Conservation (phyloP, 2,329 filamentous ascomycete species). For the Parastagonospora nodorum region DNA sequence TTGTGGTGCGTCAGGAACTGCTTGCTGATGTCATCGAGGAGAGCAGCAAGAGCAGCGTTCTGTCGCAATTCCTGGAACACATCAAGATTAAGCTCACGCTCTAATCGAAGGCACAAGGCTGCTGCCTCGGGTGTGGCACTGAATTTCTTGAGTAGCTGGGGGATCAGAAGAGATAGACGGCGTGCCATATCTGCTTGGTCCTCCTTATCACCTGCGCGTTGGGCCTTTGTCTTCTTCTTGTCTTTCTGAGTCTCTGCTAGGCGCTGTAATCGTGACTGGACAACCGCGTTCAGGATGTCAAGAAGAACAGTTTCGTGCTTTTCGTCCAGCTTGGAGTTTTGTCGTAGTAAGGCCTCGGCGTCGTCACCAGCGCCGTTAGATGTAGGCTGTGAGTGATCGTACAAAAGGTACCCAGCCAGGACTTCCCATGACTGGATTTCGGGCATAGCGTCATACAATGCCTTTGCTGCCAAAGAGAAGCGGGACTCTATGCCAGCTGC, state of each 20-base stretch:
- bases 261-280: conserved; percentile 73
- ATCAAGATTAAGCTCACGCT: conserved; percentile 84
- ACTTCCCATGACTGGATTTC: conserved; percentile 88
- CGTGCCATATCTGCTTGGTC: conserved; percentile 79
- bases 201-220: conserved; percentile 67
- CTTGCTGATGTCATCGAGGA: conserved; percentile 89
- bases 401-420: conserved; percentile 86
- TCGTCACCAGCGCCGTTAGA: conserved; percentile 63
- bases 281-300: conserved; percentile 82
- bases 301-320: conserved; percentile 84
- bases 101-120: conserved; percentile 80
- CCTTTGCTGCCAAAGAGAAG: conserved; percentile 83
- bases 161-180: conserved; percentile 77
- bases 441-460: conserved; percentile 78
- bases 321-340: conserved; percentile 72
- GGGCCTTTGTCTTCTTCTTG: conserved; percentile 61
- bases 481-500: conserved; percentile 74
- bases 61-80: conserved; percentile 88
- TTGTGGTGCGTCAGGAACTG: conserved; percentile 95
- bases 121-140: conserved; percentile 87
- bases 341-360: conserved; percentile 68
- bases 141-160: conserved; percentile 87
- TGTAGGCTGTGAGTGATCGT: conserved; percentile 73
- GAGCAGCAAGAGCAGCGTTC: conserved; percentile 77
- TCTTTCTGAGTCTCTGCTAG: conserved; percentile 65